phyloP scores from a whole-genome alignment of 495 filamentous ascomycete species.

The Penicillium salamii region DNA sequence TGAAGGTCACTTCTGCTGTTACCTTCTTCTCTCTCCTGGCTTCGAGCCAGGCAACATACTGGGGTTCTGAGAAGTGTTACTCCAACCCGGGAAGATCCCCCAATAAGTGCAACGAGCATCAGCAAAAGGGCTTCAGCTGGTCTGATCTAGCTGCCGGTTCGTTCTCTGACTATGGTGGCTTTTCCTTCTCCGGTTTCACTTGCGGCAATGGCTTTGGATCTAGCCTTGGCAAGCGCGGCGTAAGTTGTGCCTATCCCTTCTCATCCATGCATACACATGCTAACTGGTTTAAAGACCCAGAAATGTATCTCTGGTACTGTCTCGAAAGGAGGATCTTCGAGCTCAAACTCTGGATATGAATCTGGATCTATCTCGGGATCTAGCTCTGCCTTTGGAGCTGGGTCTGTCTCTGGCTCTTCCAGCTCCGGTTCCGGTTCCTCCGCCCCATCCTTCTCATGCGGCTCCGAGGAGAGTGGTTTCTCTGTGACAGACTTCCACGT shows the following conservation, averaged over 20 bases:
- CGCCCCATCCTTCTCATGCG: conserved; percentile 57
- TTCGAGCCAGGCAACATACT: conserved; percentile 39
- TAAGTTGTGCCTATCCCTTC: conserved; percentile 29
- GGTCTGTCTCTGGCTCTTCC: background rate
- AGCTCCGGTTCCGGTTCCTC: conserved; percentile 13
- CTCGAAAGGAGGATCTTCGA: conserved; percentile 11
- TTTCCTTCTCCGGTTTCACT: conserved; percentile 69
- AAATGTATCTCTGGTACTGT: conserved; percentile 25
- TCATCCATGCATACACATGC: background rate
- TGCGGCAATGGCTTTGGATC: conserved; percentile 55
- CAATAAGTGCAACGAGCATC: conserved; percentile 69
- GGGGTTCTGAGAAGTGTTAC: conserved; percentile 59
- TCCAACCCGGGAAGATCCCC: conserved; percentile 68
- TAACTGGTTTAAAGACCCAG: conserved; percentile 17
- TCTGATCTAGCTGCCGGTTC: conserved; percentile 55
- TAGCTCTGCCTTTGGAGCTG: too few relatives aligned
- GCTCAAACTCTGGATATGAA: conserved; percentile 3
- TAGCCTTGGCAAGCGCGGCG: conserved; percentile 45
- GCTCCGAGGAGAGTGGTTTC: conserved; percentile 55
- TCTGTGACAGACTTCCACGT: conserved; percentile 73
- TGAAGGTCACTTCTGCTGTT: conserved; percentile 25
- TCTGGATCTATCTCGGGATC: too few relatives aligned
- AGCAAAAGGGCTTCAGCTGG: conserved; percentile 71
- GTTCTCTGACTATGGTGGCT: conserved; percentile 67
- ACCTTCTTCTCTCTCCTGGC: conserved; percentile 31